These are phyloP conservation scores for Groenewaldozyma sp. DNA, from an alignment of 1,139 yeast genomes.

Conservation along the genomic window DNA sequence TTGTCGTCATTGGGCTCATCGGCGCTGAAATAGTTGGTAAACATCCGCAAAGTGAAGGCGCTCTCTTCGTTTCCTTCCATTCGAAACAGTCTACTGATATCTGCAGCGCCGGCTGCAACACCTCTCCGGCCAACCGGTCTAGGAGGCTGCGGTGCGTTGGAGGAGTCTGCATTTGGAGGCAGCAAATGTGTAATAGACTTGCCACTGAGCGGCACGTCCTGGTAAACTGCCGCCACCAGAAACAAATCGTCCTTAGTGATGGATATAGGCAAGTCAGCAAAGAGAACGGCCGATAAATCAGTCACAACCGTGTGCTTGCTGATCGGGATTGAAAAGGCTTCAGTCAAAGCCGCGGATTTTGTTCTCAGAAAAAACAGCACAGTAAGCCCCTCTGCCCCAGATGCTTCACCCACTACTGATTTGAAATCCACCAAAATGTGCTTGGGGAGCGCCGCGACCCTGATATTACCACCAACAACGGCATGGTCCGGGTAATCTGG, in stretches of 20 bases:
- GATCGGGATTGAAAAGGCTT: conserved; percentile 67
- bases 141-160: neutral
- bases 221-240: conserved; percentile 28
- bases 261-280: conserved; percentile 66
- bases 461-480: conserved; percentile 22
- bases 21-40: conserved; percentile 50
- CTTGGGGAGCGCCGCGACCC: conserved; percentile 44
- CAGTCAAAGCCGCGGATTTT: conserved; percentile 58
- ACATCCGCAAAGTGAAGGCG: conserved; percentile 63
- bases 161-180: conserved; percentile 1
- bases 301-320: conserved; percentile 52
- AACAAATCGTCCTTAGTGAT: conserved; percentile 30
- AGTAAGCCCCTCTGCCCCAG: conserved; percentile 48
- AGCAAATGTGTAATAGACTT: conserved; percentile 5
- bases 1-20: conserved; percentile 33
- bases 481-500: conserved; percentile 55
- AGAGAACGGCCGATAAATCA: conserved; percentile 71
- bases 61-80: conserved; percentile 55
- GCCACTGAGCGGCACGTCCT: conserved; percentile 21
- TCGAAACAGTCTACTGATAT: conserved; percentile 70
- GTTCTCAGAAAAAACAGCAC: conserved; percentile 69
- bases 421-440: conserved; percentile 76
- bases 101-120: conserved; percentile 83
- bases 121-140: conserved; percentile 51
- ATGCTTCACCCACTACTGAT: conserved; percentile 49